A percentile compares a stretch with the other conserved stretches of the same genome.
phyloP scores from a whole-genome alignment of 257 asterid species.

The Petunia axillaris region DNA sequence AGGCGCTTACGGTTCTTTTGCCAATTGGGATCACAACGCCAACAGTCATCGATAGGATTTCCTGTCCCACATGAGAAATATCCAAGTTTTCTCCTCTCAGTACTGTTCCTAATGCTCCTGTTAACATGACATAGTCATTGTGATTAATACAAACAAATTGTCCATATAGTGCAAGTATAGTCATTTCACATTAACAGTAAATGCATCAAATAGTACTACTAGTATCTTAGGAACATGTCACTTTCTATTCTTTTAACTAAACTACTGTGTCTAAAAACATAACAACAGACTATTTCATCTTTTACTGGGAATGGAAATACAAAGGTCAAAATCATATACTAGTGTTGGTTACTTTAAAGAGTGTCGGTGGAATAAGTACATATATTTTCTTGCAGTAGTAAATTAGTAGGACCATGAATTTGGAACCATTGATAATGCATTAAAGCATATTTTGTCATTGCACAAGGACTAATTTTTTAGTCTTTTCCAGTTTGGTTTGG shows the following conservation, averaged over 20 bases:
- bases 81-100: constrained; percentile 83
- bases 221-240: background rate
- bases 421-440: constrained; percentile 15
- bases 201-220: background rate
- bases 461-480: background rate
- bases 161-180: background rate
- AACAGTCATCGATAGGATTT: constrained; percentile 89
- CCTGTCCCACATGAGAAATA: constrained; percentile 91
- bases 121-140: constrained; percentile 25
- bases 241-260: background rate
- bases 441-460: constrained; percentile 6
- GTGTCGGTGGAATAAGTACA: constrained; percentile 11
- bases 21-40: constrained; percentile 91
- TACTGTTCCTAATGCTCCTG: constrained; percentile 80
- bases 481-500: background rate
- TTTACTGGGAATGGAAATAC: background rate
- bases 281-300: constrained; percentile 7
- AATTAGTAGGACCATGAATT: background rate
- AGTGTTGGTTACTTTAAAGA: background rate
- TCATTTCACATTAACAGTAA: background rate
- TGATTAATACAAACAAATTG: background rate
- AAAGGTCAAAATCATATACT: constrained; percentile 22
- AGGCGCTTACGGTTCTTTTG: constrained; percentile 81
- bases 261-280: background rate
- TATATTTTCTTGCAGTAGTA: background rate